These are phyloP conservation scores for Pyrenochaeta sp. DNA, from an alignment of 2,329 filamentous ascomycete genomes.

Conservation along the genomic window DNA sequence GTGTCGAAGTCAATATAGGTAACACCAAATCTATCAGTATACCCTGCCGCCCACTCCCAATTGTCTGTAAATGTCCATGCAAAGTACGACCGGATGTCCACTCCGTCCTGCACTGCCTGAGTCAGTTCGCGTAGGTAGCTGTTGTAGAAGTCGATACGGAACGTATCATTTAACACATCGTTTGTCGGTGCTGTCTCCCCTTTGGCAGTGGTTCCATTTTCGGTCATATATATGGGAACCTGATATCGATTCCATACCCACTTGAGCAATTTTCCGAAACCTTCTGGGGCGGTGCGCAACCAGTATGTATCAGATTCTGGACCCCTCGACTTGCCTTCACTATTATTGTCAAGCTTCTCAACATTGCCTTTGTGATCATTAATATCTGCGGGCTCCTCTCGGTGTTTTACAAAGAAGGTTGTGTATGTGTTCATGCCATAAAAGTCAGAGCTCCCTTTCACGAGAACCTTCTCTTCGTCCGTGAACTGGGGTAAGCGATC, in stretches of 20 bases:
- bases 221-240: slow-evolving; percentile 55
- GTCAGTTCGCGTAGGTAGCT: slow-evolving; percentile 52
- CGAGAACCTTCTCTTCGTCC: slow-evolving; percentile 50
- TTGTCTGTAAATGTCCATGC: slow-evolving; percentile 56
- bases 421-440: slow-evolving; percentile 59
- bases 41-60: slow-evolving; percentile 56
- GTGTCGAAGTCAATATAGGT: slow-evolving; percentile 55
- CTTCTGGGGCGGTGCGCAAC: slow-evolving; percentile 51
- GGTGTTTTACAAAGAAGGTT: slow-evolving; percentile 50
- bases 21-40: slow-evolving; percentile 51
- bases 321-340: slow-evolving; percentile 44
- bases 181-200: slow-evolving; percentile 49
- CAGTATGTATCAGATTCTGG: slow-evolving; percentile 52
- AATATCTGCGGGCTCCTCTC: slow-evolving; percentile 45
- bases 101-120: slow-evolving; percentile 47
- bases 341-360: slow-evolving; percentile 42
- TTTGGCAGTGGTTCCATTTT: slow-evolving; percentile 51
- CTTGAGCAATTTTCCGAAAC: slow-evolving; percentile 44
- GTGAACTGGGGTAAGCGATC: slow-evolving; percentile 51
- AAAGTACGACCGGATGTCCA: slow-evolving; percentile 53
- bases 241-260: slow-evolving; percentile 55
- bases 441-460: slow-evolving; percentile 33
- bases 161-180: slow-evolving; percentile 50
- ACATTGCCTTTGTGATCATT: slow-evolving; percentile 55
- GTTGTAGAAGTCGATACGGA: slow-evolving; percentile 51